Evolutionary conservation across 2,329 filamentous ascomycete species (phyloP), one percentile per base, ranked within the genome.

Genomic region (Davidsoniella australis): DNA sequence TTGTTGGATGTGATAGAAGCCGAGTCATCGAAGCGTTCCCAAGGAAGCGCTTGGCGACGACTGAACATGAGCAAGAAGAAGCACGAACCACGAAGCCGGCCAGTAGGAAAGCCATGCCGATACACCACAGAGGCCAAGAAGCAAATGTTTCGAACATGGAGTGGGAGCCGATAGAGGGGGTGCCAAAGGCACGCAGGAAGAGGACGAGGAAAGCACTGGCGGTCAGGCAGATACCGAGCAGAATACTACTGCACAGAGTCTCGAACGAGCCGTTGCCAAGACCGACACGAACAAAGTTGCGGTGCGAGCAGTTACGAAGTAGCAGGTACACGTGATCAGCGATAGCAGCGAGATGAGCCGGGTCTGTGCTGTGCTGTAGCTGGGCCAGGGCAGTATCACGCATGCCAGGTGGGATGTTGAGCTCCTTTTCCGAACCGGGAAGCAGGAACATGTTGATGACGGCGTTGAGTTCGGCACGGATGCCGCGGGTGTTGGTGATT

Each of bases 271-370:
- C 68, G 56, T 70, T 73, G 56, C 66, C 70, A 33, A 74, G 67
- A 52, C 71, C 73, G 5, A 76, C 63, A 38, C 71, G 68, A 42
- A 74, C 62, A 55, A 76, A 70, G 57, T 69, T 66, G 48, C 69
- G 63, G 56, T 70, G 63, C 17, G 68, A 71, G 61, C 68, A 70
- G 57, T 66, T 68, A 51, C 63, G 64, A 16, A 71, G 62, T 26
- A 71, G 63, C 29, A 63, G 58, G 55, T 70, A 68, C 37, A 67
- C 64, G 57, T 71, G 68, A 51, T 70, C 67, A 26, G 66, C 68
- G 5, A 70, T 58, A 17, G 67, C 66, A 17, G 55, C 55, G n/a
- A 71, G 61, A 47, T 64, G 57, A 4, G 56, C 55, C 0, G 68
- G 66, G 49, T 68, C 62, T 1, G 60, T 59, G 5, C 63, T 63